These are phyloP conservation scores for Cutaneotrichosporon sp. DNA, from an alignment of 1,284 basidiomycete genomes.

Conservation along the genomic window DNA sequence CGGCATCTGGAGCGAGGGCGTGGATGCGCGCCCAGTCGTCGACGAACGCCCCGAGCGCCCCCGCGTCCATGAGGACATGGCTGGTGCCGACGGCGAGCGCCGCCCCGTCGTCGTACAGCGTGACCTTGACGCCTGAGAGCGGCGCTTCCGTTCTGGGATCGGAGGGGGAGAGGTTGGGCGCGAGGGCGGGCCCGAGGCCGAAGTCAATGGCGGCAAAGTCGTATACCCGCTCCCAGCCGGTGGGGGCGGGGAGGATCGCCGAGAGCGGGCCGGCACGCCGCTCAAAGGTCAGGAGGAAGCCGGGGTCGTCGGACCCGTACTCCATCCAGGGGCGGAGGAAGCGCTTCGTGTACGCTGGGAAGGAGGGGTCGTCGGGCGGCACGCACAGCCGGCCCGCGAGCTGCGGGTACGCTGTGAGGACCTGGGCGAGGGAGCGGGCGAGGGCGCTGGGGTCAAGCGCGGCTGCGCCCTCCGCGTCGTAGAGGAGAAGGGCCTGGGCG, in stretches of 20 bases:
- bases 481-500: conserved; percentile 12
- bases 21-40: conserved; percentile 13
- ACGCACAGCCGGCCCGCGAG: conserved; percentile 46
- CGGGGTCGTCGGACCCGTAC: conserved; percentile 49
- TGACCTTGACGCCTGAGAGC: conserved; percentile 14
- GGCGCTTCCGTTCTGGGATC: not conserved
- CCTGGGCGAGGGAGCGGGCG: conserved; percentile 37
- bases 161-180: not conserved
- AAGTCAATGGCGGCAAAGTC: conserved; percentile 7
- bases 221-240: not conserved
- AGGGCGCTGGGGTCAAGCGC: conserved; percentile 31
- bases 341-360: conserved; percentile 11
- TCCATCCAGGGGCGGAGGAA: conserved; percentile 22
- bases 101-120: conserved; percentile 13
- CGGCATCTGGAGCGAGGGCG: not conserved
- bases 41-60: conserved; percentile 13
- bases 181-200: conserved; percentile 12
- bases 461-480: not conserved
- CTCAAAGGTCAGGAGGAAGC: conserved; percentile 49
- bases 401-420: conserved; percentile 53
- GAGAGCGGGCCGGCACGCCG: not conserved
- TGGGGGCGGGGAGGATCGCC: not conserved
- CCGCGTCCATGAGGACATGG: conserved; percentile 17
- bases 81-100: conserved; percentile 5
- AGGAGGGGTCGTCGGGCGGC: not conserved